Conservation (phyloP, 768 basidiomycete species). For the Guyanaporus albipodus region DNA sequence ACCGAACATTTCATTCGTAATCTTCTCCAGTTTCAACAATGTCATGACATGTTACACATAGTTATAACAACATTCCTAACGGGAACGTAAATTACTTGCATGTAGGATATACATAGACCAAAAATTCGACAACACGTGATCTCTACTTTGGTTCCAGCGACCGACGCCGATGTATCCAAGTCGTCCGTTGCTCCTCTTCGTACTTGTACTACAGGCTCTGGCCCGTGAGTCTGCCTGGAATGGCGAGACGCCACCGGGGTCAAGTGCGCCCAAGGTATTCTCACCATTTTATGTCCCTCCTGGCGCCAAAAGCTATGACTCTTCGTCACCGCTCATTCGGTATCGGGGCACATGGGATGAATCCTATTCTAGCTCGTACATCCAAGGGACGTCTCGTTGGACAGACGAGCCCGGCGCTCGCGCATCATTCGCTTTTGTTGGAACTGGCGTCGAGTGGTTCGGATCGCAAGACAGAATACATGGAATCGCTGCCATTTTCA, state of each 20-base stretch:
- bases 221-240: constrained; percentile 61
- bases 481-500: constrained; percentile 51
- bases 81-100: constrained; percentile 14
- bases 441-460: constrained; percentile 78
- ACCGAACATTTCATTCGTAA: constrained; percentile 25
- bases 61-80: constrained; percentile 29
- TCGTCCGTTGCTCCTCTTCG: constrained; percentile 2
- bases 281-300: constrained; percentile 71
- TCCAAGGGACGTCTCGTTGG: constrained; percentile 47
- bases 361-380: constrained; percentile 47
- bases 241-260: constrained; percentile 49
- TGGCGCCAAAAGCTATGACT: constrained; percentile 68
- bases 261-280: constrained; percentile 45
- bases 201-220: constrained; percentile 3
- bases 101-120: neutral
- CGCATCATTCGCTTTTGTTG: constrained; percentile 58
- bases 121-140: constrained; percentile 25
- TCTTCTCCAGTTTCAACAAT: constrained; percentile 19
- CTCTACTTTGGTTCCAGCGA: neutral
- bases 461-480: constrained; percentile 54
- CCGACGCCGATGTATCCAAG: constrained; percentile 8
- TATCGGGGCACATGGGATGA: constrained; percentile 61
- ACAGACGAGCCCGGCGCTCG: constrained; percentile 48
- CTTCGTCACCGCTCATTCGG: constrained; percentile 60
- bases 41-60: constrained; percentile 31